Percentiles rank a stretch among this genome's conserved stretches.
Conservation (phyloP, 139 green algal genomes). For the Chlorella sp. region DNA sequence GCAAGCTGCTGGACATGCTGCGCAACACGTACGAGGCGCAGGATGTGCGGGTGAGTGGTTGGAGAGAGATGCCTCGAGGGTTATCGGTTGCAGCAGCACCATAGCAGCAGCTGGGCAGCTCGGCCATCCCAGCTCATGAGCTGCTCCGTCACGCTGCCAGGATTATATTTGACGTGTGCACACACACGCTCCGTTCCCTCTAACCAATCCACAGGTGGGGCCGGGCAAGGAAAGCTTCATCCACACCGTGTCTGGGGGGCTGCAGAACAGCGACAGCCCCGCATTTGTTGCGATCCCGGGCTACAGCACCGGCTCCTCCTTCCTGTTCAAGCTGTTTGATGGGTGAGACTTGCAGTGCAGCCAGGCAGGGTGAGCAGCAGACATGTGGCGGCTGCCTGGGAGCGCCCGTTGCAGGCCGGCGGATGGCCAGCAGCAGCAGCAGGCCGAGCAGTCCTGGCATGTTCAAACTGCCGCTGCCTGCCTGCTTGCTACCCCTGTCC, state of each 20-base stretch:
- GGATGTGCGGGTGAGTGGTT: slow-evolving; percentile 9
- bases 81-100: too few relatives aligned
- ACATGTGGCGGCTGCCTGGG: background rate
- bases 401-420: too few relatives aligned
- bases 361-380: background rate
- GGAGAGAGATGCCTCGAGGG: too few relatives aligned
- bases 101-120: too few relatives aligned
- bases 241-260: slow-evolving; percentile 66
- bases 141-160: too few relatives aligned
- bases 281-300: slow-evolving; percentile 63
- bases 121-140: too few relatives aligned
- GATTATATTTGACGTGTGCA: too few relatives aligned
- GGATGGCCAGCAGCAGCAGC: too few relatives aligned
- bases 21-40: slow-evolving; percentile 2
- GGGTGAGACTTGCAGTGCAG: background rate
- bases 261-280: background rate
- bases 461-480: slow-evolving; percentile 66
- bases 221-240: slow-evolving; percentile 66
- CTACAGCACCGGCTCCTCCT: slow-evolving; percentile 11
- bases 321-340: slow-evolving; percentile 25
- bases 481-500: slow-evolving; percentile 38
- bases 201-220: slow-evolving; percentile 55
- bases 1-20: slow-evolving; percentile 50
- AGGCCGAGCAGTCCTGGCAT: too few relatives aligned
- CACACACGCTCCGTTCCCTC: too few relatives aligned